Conservation (phyloP, 495 filamentous ascomycete species). For the Penicillium longicatenatum region DNA sequence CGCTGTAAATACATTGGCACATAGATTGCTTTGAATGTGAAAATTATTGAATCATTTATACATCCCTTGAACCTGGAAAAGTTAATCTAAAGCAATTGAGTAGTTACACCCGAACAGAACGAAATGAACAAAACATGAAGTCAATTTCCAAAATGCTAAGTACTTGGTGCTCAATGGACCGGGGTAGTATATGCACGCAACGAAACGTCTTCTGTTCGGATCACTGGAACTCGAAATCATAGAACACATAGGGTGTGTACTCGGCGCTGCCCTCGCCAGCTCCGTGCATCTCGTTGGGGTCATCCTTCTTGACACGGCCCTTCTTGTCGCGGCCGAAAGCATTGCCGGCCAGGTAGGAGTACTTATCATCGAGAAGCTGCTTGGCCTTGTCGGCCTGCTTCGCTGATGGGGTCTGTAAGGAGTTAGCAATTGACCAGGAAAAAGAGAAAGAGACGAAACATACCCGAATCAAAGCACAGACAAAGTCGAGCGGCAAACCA, state of each 20-base stretch:
- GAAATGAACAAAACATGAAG: constrained; percentile 2
- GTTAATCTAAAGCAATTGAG: neutral
- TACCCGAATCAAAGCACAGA: constrained; percentile 83
- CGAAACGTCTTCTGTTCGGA: constrained; percentile 3
- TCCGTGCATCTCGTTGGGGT: constrained; percentile 80
- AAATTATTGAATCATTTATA: neutral
- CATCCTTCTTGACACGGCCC: constrained; percentile 85
- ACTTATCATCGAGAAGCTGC: constrained; percentile 75
- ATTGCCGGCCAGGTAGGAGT: constrained; percentile 92
- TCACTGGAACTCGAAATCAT: constrained; percentile 80
- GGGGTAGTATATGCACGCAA: constrained; percentile 36
- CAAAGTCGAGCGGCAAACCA: constrained; percentile 85
- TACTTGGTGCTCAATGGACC: constrained; percentile 31
- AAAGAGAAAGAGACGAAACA: constrained; percentile 25
- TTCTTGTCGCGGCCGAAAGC: constrained; percentile 94
- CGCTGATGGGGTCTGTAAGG: constrained; percentile 64
- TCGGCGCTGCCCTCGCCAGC: constrained; percentile 67
- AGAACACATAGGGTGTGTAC: constrained; percentile 96
- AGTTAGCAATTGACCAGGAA: neutral
- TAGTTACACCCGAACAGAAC: neutral
- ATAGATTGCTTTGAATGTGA: constrained; percentile 19
- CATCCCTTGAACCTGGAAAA: neutral
- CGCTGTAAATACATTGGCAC: constrained; percentile 6
- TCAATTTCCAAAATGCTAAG: constrained; percentile 7
- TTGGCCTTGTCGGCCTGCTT: constrained; percentile 85